These are phyloP conservation scores for Aspergillus affinis DNA, from an alignment of 495 filamentous ascomycete genomes.

Conservation along the genomic window DNA sequence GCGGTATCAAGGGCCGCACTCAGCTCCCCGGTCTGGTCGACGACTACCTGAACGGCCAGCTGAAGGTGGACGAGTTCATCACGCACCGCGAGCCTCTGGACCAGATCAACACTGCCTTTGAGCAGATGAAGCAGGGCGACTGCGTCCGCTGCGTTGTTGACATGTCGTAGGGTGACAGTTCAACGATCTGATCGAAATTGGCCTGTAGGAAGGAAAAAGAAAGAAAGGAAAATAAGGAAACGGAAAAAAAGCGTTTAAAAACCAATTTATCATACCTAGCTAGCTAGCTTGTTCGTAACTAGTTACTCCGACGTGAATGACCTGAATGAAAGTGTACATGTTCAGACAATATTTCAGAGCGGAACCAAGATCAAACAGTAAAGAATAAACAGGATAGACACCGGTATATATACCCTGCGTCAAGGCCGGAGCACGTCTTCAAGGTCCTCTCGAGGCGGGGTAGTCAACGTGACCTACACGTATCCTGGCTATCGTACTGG, in stretches of 20 bases:
- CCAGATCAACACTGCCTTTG: conserved; percentile 86
- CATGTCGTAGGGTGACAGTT: conserved; percentile 11
- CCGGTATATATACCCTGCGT: too few species aligned
- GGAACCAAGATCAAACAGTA: too few species aligned
- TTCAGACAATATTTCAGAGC: background rate
- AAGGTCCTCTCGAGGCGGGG: background rate
- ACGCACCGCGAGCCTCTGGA: conserved; percentile 83
- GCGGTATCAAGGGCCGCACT: conserved; percentile 94
- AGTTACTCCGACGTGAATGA: background rate
- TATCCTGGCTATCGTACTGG: too few species aligned
- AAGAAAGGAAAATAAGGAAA: too few species aligned
- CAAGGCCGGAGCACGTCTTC: background rate
- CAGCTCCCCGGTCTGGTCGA: conserved; percentile 86
- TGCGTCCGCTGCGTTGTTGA: conserved; percentile 85
- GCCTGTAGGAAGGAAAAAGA: background rate
- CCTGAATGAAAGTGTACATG: background rate
- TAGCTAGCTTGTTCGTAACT: too few species aligned
- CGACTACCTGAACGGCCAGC: conserved; percentile 83
- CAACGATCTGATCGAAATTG: too few species aligned
- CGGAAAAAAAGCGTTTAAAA: background rate
- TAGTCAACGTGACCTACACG: background rate
- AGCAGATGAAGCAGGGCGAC: conserved; percentile 92
- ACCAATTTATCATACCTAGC: too few species aligned
- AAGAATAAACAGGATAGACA: too few species aligned
- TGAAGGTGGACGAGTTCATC: conserved; percentile 99